Percentiles rank a stretch among this genome's conserved stretches.
Conservation (phyloP, 2,329 filamentous ascomycete genomes). For the Claviceps quebecensis region DNA sequence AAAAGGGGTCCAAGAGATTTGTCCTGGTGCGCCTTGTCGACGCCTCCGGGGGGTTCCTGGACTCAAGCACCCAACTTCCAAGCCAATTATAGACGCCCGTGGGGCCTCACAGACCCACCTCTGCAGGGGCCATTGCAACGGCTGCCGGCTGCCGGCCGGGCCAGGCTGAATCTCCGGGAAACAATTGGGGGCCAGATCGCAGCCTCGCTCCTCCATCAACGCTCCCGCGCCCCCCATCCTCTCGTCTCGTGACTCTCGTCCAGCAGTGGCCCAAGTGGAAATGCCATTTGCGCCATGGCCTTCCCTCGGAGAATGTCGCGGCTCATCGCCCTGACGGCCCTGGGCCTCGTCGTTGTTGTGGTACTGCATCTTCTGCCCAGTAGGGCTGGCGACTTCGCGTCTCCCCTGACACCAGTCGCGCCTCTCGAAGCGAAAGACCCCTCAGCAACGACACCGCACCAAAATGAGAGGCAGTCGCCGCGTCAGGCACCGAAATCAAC, state of each 20-base stretch:
- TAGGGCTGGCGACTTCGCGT: slow-evolving; percentile 1
- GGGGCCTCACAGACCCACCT: too few relatives aligned
- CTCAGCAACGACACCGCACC: neutral
- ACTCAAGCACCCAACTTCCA: too few relatives aligned
- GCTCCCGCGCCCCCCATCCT: neutral
- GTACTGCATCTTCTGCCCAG: slow-evolving; percentile 11
- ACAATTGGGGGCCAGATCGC: too few relatives aligned
- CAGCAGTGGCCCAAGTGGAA: neutral
- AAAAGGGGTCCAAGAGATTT: too few relatives aligned
- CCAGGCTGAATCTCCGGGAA: too few relatives aligned
- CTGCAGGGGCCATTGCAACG: too few relatives aligned
- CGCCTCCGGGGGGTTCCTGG: too few relatives aligned
- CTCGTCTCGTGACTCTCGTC: neutral
- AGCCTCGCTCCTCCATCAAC: neutral
- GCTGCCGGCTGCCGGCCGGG: too few relatives aligned
- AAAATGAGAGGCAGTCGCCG: neutral
- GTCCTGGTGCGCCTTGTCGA: too few relatives aligned
- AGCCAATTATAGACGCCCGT: too few relatives aligned
- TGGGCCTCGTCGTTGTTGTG: slow-evolving; percentile 10
- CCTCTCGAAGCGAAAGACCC: neutral
- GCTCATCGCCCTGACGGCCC: slow-evolving; percentile 10
- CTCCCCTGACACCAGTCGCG: neutral
- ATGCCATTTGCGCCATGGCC: slow-evolving; percentile 10
- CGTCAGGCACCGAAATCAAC: slow-evolving; percentile 7
- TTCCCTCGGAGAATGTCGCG: slow-evolving; percentile 13